Evolutionary conservation across 2,329 filamentous ascomycete genomes (phyloP), one percentile per base, ranked within the genome.

Genomic region (Epichloe glyceriae): DNA sequence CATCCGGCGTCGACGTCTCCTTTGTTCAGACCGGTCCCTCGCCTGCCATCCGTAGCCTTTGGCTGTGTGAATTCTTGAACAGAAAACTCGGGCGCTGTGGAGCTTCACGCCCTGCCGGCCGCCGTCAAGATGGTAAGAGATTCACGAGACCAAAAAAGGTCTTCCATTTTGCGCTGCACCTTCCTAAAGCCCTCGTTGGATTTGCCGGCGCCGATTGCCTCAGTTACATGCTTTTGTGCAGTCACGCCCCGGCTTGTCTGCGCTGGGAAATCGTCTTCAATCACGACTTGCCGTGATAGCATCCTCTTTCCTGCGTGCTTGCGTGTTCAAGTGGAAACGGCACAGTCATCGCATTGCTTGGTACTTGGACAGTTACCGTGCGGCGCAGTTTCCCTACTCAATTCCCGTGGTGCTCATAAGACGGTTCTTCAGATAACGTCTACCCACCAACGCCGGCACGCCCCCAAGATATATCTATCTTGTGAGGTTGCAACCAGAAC

Each of bases 81-180:
- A 44, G 12, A 20, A 33, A 39, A 46, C 40, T 19, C 35, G 48
- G 45, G 45, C 35, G 45, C 40, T 50, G 48, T 50, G 48, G 33
- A 50, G 47, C 48, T 47, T 47, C 33, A 43, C 46, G 39, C 45
- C 30, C 47, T 50, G 47, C 52, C 46, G 34, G 43, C 46, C 46
- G 46, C 39, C 47, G 33, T 52, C 50, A 50, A 53, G 26, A 53
- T 53, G 52, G 52, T 53, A 53, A 53, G 52, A 48, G 19, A 47
- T 35, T 30, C 47, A 14, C 7, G 6, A 15, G 6, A 20, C 17
- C 14, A 14, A 38, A 42, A 26, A 15, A 40, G 10, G n/a, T 8
- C 15, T 3, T 44, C 20, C 20, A 17, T n/a, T 8, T 38, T 52
- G 48, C 45, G 45, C 35, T 50, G 48, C 45, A 39, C 48, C 39